Conservation (phyloP, 805 yeast species). For the Yamadazyma endophytica region DNA sequence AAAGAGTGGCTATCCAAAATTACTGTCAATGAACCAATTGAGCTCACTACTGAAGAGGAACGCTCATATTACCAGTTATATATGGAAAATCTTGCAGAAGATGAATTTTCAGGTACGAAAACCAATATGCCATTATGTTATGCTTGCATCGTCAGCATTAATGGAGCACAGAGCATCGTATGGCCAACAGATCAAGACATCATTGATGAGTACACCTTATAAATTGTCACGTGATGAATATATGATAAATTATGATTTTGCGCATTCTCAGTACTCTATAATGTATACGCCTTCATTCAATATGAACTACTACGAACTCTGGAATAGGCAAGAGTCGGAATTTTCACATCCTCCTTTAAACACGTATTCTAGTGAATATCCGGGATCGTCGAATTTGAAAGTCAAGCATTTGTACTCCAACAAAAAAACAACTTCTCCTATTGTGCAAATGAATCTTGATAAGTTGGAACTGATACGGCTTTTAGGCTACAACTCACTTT, state of each 20-base stretch:
- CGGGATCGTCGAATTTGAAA: slow-evolving; percentile 18
- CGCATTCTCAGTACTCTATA: neutral
- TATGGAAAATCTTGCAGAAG: slow-evolving; percentile 5
- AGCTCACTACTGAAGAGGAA: slow-evolving; percentile 41
- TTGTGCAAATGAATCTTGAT: slow-evolving; percentile 17
- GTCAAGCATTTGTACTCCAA: slow-evolving; percentile 2
- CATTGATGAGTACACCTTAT: slow-evolving; percentile 40
- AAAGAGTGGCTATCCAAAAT: slow-evolving; percentile 64
- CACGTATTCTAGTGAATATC: slow-evolving; percentile 48
- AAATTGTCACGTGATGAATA: neutral
- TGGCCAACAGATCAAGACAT: slow-evolving; percentile 36
- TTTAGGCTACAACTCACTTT: slow-evolving; percentile 30
- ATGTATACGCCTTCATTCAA: slow-evolving; percentile 13
- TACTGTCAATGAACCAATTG: slow-evolving; percentile 56
- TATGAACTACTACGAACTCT: slow-evolving; percentile 8
- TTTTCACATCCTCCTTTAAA: slow-evolving; percentile 50
- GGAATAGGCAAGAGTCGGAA: slow-evolving; percentile 13
- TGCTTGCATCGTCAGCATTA: slow-evolving; percentile 68
- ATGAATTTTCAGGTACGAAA: slow-evolving; percentile 4
- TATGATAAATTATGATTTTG: neutral
- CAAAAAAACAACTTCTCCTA: slow-evolving; percentile 5
- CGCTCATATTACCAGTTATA: slow-evolving; percentile 20
- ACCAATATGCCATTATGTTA: slow-evolving; percentile 51
- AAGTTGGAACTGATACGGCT: slow-evolving; percentile 23
- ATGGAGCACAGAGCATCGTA: slow-evolving; percentile 26